Evolutionary conservation across 176 grass and related monocot genomes (phyloP), one percentile per base, ranked within the genome.

Genomic region (Bromus sterilis): DNA sequence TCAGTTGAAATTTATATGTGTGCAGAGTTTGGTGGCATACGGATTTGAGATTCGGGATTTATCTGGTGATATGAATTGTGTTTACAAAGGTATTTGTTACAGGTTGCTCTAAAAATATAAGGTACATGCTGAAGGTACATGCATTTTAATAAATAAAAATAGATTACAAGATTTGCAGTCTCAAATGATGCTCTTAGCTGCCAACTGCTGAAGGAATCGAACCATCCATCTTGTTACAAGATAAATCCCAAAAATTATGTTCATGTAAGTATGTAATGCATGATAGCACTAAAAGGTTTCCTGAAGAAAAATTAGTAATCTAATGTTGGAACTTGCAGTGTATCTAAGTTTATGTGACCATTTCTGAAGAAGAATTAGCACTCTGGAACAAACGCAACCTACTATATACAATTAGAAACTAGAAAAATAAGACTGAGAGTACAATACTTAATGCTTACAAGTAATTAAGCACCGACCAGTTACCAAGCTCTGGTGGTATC

Each of bases 391-490:
- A 86, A 35, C 75, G 42, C 20, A 80, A 36, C 58, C 58, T 56
- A 18, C 12, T 63, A 39, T 33, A 59, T 76, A 62, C 26, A 40
- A 15, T 18, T n/a, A 72, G 23, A 71, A 83, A 56, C 5, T 58
- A 68, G n/a, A 37, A 40, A 48, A 48, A 72, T 10, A 69, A 71
- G 75, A 25, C 48, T 41, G n/a, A n/a, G n/a, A 66, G 7, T 53
- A 53, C 15, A 42, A 23, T 32, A 8, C 18, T 57, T 6, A 7
- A 23, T 11, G 20, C 85, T 91, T 89, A 99, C 97, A 99, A 34
- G 75, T 99, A 99, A 90, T 96, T 89, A 88, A 99, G 97, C 18
- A 91, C 86, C 18, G 80, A 91, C 97, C 96, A 92, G 77, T 96
- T 93, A 35, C 97, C 97, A 78, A 99, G 87, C 80, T 99, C 93